phyloP scores from a whole-genome alignment of 495 filamentous ascomycete species.

The Alectoria sarmentosa region DNA sequence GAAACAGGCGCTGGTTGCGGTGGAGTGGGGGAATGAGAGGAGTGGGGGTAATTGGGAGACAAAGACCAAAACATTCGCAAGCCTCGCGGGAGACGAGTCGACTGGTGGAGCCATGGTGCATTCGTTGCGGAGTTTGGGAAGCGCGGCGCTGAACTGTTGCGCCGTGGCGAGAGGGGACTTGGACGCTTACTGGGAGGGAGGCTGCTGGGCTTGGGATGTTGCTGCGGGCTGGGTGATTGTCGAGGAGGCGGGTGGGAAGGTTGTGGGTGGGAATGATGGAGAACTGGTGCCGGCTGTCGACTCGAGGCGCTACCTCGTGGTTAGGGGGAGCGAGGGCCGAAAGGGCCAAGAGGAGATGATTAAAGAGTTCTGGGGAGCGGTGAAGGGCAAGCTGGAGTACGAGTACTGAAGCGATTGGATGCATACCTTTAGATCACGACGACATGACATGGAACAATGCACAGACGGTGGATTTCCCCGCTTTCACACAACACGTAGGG shows the following conservation, averaged over 20 bases:
- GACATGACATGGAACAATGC: background rate
- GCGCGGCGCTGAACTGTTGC: slow-evolving; percentile 78
- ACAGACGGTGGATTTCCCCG: background rate
- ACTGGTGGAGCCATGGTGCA: slow-evolving; percentile 82
- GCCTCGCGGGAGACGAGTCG: slow-evolving; percentile 53
- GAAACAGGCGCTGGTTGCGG: slow-evolving; percentile 49
- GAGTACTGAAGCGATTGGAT: background rate
- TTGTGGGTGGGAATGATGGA: slow-evolving; percentile 72
- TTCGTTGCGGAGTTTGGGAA: slow-evolving; percentile 63
- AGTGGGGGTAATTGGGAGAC: slow-evolving; percentile 60
- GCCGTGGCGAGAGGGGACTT: slow-evolving; percentile 70
- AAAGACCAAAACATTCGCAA: slow-evolving; percentile 62
- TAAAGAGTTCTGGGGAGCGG: slow-evolving; percentile 70
- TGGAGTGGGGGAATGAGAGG: slow-evolving; percentile 67
- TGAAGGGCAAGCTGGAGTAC: slow-evolving; percentile 50
- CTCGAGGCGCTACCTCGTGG: slow-evolving; percentile 68
- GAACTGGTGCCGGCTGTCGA: slow-evolving; percentile 71
- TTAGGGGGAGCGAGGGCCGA: slow-evolving; percentile 49
- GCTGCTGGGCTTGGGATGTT: slow-evolving; percentile 94
- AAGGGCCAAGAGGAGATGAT: slow-evolving; percentile 67
- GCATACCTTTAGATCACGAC: background rate
- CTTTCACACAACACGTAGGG: background rate
- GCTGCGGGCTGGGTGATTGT: slow-evolving; percentile 88
- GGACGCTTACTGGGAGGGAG: slow-evolving; percentile 89
- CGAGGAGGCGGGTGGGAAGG: slow-evolving; percentile 72